Conservation (phyloP, 2,329 filamentous ascomycete genomes). For the Pseudogymnoascus sp. region DNA sequence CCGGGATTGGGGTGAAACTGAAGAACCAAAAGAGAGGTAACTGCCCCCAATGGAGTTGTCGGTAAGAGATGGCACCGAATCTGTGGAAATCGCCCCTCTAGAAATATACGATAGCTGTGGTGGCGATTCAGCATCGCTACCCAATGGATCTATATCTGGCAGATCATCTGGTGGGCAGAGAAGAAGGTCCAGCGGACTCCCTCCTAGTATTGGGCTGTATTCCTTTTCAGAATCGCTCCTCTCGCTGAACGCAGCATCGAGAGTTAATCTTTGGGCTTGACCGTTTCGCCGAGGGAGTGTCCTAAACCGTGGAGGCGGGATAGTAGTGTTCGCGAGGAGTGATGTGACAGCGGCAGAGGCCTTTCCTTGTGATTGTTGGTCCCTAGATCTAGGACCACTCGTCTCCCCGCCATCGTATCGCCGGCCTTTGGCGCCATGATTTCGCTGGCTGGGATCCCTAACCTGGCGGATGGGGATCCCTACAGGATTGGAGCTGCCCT, state of each 20-base stretch:
- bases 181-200: conserved; percentile 52
- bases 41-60: conserved; percentile 41
- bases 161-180: conserved; percentile 55
- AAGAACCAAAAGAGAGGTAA: conserved; percentile 16
- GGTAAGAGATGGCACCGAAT: conserved; percentile 53
- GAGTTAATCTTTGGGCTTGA: conserved; percentile 39
- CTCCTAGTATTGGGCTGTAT: conserved; percentile 47
- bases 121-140: conserved; percentile 47
- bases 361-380: neutral
- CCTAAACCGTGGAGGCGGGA: conserved; percentile 40
- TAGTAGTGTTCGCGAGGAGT: conserved; percentile 55
- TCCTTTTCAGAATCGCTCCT: conserved; percentile 45
- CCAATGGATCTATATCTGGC: conserved; percentile 37
- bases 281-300: conserved; percentile 17
- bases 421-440: conserved; percentile 19
- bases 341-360: conserved; percentile 47
- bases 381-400: neutral
- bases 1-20: conserved; percentile 28
- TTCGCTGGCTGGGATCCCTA: conserved; percentile 19
- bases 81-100: conserved; percentile 50
- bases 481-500: conserved; percentile 22
- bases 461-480: conserved; percentile 26
- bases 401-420: conserved; percentile 18
- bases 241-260: conserved; percentile 46
- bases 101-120: conserved; percentile 39